These are phyloP conservation scores for Neocatenulostroma microsporum DNA, from an alignment of 2,329 filamentous ascomycete species.

Conservation along the genomic window DNA sequence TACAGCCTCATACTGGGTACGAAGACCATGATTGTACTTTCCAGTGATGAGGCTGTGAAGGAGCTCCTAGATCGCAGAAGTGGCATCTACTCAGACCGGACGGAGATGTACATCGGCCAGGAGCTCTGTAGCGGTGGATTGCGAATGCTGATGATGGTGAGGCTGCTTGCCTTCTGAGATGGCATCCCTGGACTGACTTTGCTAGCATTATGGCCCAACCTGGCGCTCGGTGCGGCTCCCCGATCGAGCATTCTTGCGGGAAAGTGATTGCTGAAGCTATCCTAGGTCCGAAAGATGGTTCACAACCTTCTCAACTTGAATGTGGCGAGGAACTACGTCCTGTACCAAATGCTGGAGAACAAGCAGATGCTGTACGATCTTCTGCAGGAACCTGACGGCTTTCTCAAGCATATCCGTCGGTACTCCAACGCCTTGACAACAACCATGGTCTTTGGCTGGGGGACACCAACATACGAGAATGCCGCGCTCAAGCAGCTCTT, in stretches of 20 bases:
- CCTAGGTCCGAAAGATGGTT: conserved; percentile 33
- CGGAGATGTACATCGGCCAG: conserved; percentile 17
- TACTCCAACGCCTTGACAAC: conserved; percentile 45
- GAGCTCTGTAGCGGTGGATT: conserved; percentile 11
- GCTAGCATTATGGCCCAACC: conserved; percentile 10
- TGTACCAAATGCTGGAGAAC: conserved; percentile 51
- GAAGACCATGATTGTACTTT: conserved; percentile 41
- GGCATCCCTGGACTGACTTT: no score
- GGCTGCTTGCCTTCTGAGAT: no score
- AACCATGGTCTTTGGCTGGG: conserved; percentile 41
- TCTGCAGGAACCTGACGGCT: conserved; percentile 37
- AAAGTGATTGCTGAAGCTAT: no score
- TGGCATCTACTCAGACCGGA: conserved; percentile 17
- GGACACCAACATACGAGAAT: conserved; percentile 36
- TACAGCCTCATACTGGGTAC: conserved; percentile 43
- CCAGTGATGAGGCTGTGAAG: conserved; percentile 39
- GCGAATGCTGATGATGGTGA: conserved; percentile 19
- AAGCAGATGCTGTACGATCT: conserved; percentile 47
- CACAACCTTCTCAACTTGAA: conserved; percentile 44
- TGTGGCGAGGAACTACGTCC: conserved; percentile 40
- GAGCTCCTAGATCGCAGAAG: conserved; percentile 29
- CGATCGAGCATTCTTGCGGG: no score
- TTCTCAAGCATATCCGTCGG: conserved; percentile 39
- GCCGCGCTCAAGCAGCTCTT: conserved; percentile 38
- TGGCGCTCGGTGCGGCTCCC: conserved; percentile 13